Conservation (phyloP, 352 stramenopile genomes). For the Phytophthora europaea region DNA sequence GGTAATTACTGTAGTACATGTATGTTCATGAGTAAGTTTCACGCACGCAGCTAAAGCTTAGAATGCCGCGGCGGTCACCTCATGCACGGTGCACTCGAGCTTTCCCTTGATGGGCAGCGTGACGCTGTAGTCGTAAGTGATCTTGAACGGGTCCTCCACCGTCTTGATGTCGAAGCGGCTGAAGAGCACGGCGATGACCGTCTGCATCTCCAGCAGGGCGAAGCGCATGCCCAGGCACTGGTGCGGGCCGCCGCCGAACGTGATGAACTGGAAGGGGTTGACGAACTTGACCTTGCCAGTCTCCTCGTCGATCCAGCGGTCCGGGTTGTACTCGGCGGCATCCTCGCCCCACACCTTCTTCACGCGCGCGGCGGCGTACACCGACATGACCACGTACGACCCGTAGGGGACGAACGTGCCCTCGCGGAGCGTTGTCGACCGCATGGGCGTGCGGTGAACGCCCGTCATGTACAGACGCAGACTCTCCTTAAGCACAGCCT, state of each 20-base stretch:
- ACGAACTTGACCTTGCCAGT: conserved; percentile 49
- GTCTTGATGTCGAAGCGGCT: conserved; percentile 54
- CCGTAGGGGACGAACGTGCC: conserved; percentile 62
- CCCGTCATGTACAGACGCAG: conserved; percentile 69
- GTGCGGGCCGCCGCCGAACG: conserved; percentile 64
- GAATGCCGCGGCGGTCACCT: conserved; percentile 28
- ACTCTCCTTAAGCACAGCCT: conserved; percentile 71
- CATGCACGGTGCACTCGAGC: conserved; percentile 35
- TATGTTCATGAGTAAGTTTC: too few relatives aligned
- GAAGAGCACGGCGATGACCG: conserved; percentile 47
- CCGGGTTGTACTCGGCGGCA: conserved; percentile 46
- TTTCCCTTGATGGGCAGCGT: conserved; percentile 49
- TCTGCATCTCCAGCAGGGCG: conserved; percentile 62
- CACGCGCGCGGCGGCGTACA: conserved; percentile 61
- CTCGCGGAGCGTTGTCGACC: conserved; percentile 66
- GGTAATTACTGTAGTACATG: not conserved
- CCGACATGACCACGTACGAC: conserved; percentile 56
- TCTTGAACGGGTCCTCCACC: conserved; percentile 41
- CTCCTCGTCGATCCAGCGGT: conserved; percentile 63
- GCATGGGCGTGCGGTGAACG: conserved; percentile 44
- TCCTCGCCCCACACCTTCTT: conserved; percentile 64
- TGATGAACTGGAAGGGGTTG: conserved; percentile 67
- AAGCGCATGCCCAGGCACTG: conserved; percentile 64
- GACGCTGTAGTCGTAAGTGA: conserved; percentile 57
- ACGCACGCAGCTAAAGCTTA: conserved; percentile 13